Evolutionary conservation across 176 grass and related monocot genomes (phyloP).

Genomic region (Alopecurus myosuroides): DNA sequence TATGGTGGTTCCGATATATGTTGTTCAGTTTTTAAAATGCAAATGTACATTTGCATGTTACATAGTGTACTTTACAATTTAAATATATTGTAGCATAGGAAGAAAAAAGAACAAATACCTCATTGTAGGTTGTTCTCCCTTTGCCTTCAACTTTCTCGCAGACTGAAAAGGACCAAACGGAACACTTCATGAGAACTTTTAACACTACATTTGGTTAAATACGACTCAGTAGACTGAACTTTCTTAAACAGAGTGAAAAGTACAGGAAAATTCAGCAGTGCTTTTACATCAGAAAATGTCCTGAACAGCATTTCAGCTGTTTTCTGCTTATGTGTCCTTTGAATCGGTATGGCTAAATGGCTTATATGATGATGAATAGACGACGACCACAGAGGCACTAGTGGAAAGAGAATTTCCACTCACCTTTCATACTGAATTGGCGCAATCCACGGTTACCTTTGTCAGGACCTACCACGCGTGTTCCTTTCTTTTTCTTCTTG

Average conservation of each 20-base stretch:
- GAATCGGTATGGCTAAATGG: neutral
- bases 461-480: slow-evolving; percentile 62
- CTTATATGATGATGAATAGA: slow-evolving; percentile 1
- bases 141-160: slow-evolving; percentile 99
- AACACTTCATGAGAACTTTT: slow-evolving; percentile 6
- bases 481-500: slow-evolving; percentile 94
- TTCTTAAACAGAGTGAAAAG: slow-evolving; percentile 1
- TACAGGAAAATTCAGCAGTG: neutral
- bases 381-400: neutral
- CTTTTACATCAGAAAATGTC: neutral
- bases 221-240: neutral
- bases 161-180: slow-evolving; percentile 47
- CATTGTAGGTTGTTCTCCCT: slow-evolving; percentile 98
- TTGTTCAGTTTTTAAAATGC: neutral
- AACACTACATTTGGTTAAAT: slow-evolving; percentile 1
- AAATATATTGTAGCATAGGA: neutral
- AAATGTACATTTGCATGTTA: neutral
- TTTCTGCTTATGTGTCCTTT: slow-evolving; percentile 5
- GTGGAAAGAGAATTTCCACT: neutral
- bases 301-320: neutral
- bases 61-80: neutral
- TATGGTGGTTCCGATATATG: neutral
- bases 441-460: slow-evolving; percentile 95
- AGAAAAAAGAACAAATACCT: slow-evolving; percentile 51
- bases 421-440: slow-evolving; percentile 99